Base-by-base conservation (phyloP, 257 asterid genomes). In the Ophiorrhiza pumila region DNA sequence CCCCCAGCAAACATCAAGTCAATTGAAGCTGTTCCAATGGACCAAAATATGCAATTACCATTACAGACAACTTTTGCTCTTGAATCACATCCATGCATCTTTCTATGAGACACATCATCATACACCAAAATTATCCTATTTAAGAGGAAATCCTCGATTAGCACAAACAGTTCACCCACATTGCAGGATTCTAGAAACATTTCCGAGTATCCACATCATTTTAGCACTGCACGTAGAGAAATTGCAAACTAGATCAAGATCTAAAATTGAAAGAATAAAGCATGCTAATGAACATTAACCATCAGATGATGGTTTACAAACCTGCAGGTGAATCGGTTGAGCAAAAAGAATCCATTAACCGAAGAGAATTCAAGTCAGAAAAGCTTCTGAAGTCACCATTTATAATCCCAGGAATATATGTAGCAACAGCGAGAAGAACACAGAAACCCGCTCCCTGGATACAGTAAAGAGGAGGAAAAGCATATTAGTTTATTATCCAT, bases 361-460 rank as follows among this genome's bases (percentile, higher is more conserved):
- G 80, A 77, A 77, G 71, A 23, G 72, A 80, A 73, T 81, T 80
- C 59, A 67, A 73, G 71, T 70, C 79, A 72, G 68, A 73, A 20
- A 72, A 80, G 66, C 77, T 81, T 71, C 75, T 41, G 74, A 41
- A 29, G 61, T 74, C 81, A 42, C 61, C 70, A 31, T 45, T 71
- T 78, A 79, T 87, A 76, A 65, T 74, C 58, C 81, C 91, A 64
- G 87, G 85, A 65, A 87, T 65, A 70, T 75, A 82, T 82, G 88
- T 79, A 95, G 81, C 63, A 85, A 22, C 53, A 87, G 73, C 22
- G 98, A 87, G 78, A 90, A 81, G 72, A 95, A 80, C 45, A 83
- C 90, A 15, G 87, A 85, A 23, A 75, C 88, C 87, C 85, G 87
- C 84, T 92, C 99, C 89, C 99, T 95, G 76, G 75, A 76, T 61